These are phyloP conservation scores for Cercospora beticola DNA, from an alignment of 2,329 filamentous ascomycete genomes.

Conservation along the genomic window DNA sequence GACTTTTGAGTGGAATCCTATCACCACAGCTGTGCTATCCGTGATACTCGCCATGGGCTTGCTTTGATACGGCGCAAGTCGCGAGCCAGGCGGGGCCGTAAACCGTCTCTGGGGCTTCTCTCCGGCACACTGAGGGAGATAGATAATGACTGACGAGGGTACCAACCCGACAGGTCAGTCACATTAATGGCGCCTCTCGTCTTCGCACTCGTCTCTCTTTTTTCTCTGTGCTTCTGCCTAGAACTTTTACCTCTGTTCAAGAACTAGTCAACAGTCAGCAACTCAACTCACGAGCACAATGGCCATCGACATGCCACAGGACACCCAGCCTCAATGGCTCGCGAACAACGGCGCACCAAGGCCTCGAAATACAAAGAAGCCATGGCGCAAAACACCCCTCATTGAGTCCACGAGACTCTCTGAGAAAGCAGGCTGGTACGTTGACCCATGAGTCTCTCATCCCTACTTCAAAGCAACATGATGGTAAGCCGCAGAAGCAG, in stretches of 20 bases:
- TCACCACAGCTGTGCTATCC: not conserved
- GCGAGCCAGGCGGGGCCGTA: conserved; percentile 8
- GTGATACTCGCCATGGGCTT: conserved; percentile 5
- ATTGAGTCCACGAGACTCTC: conserved; percentile 67
- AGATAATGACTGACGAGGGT: conserved; percentile 10
- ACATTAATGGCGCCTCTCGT: conserved; percentile 6
- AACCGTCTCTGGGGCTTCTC: conserved; percentile 15
- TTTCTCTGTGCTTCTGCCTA: not conserved
- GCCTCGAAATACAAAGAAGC: conserved; percentile 34
- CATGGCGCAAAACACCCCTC: conserved; percentile 72
- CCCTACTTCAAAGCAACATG: conserved; percentile 6
- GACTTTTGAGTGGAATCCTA: conserved; percentile 14
- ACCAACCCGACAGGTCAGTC: not conserved
- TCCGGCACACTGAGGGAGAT: conserved; percentile 3
- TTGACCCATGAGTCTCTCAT: conserved; percentile 15
- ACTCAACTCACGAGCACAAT: conserved; percentile 4
- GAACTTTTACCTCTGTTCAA: conserved; percentile 4
- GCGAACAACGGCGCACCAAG: conserved; percentile 10
- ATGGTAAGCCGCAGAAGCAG: conserved; percentile 53
- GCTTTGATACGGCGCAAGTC: not conserved
- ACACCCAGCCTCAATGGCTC: conserved; percentile 9
- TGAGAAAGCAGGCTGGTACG: conserved; percentile 69
- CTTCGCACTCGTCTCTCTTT: conserved; percentile 6
- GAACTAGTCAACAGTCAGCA: not conserved
- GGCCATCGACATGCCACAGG: conserved; percentile 16